A percentile compares a stretch with the other conserved stretches of the same genome.
These are phyloP conservation scores for Sarocladium brachiariae DNA, from an alignment of 2,329 filamentous ascomycete species.

Conservation along the genomic window DNA sequence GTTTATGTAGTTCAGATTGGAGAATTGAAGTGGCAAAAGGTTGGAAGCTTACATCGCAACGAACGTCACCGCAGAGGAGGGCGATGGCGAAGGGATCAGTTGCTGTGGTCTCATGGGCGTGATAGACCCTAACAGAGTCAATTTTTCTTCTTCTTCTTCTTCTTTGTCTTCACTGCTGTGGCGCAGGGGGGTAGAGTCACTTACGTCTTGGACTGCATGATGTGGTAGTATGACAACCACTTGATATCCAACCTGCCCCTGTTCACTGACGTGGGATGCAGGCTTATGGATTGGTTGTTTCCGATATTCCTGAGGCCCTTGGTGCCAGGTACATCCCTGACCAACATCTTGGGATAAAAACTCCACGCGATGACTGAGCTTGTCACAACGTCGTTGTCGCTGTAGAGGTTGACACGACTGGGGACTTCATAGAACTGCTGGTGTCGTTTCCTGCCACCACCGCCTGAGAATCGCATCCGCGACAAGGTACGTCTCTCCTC, in stretches of 20 bases:
- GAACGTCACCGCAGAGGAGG: conserved; percentile 80
- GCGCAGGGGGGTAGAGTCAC: conserved; percentile 20
- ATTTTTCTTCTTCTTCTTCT: background rate
- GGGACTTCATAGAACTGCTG: conserved; percentile 79
- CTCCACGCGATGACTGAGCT: conserved; percentile 84
- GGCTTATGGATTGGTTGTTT: conserved; percentile 83
- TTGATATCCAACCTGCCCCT: conserved; percentile 60
- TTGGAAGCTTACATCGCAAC: conserved; percentile 60
- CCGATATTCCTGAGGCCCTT: conserved; percentile 87
- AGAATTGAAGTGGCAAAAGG: no score
- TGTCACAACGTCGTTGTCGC: conserved; percentile 71
- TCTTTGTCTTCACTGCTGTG: no score
- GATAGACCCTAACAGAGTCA: conserved; percentile 57
- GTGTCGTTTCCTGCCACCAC: conserved; percentile 42
- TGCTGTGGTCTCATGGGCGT: conserved; percentile 82
- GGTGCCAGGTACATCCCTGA: conserved; percentile 59
- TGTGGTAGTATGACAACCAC: conserved; percentile 93
- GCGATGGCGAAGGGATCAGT: conserved; percentile 77
- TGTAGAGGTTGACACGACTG: conserved; percentile 65
- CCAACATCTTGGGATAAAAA: conserved; percentile 90
- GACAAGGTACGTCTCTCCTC: conserved; percentile 66
- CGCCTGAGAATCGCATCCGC: conserved; percentile 55
- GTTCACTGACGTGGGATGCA: conserved; percentile 88
- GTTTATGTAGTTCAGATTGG: no score
- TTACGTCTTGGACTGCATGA: conserved; percentile 85